These are phyloP conservation scores for Laburnicola sp. DNA, from an alignment of 2,329 filamentous ascomycete genomes.

Conservation along the genomic window DNA sequence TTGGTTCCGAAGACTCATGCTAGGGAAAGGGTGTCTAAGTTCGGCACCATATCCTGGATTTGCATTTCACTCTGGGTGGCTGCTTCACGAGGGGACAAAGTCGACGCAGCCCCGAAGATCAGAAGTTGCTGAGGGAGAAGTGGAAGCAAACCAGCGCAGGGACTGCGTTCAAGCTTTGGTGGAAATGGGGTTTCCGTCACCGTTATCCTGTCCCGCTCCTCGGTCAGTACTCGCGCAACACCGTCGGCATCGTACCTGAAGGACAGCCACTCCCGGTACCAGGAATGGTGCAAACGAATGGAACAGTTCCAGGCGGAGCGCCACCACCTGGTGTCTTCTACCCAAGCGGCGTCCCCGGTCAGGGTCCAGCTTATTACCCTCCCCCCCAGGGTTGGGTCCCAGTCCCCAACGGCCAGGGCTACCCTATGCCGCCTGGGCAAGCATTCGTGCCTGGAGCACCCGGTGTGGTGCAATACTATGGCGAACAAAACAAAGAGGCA, in stretches of 20 bases:
- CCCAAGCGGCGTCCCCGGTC: conserved; percentile 10
- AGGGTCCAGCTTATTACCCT: conserved; percentile 22
- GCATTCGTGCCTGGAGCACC: conserved; percentile 7
- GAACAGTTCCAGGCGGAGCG: conserved; percentile 4
- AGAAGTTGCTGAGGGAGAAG: conserved; percentile 32
- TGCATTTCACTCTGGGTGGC: conserved; percentile 34
- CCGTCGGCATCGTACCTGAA: conserved; percentile 34
- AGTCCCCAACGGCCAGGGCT: conserved; percentile 10
- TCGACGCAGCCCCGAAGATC: conserved; percentile 34
- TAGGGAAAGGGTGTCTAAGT: conserved; percentile 33
- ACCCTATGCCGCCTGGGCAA: conserved; percentile 10
- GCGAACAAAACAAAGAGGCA: conserved; percentile 49
- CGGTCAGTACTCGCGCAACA: conserved; percentile 34
- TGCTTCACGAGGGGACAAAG: conserved; percentile 41
- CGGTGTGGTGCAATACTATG: conserved; percentile 6
- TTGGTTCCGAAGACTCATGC: conserved; percentile 43
- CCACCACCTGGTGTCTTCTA: conserved; percentile 15
- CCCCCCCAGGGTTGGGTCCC: conserved; percentile 23
- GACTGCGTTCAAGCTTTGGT: conserved; percentile 39
- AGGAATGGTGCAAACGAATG: conserved; percentile 27
- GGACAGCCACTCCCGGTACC: conserved; percentile 27
- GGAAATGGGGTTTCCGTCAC: conserved; percentile 37
- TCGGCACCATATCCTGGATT: conserved; percentile 39
- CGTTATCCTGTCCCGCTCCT: conserved; percentile 35
- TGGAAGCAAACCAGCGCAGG: conserved; percentile 35